Evolutionary conservation across 140 eudicot species (phyloP).

Genomic region (Bidens hawaiensis): DNA sequence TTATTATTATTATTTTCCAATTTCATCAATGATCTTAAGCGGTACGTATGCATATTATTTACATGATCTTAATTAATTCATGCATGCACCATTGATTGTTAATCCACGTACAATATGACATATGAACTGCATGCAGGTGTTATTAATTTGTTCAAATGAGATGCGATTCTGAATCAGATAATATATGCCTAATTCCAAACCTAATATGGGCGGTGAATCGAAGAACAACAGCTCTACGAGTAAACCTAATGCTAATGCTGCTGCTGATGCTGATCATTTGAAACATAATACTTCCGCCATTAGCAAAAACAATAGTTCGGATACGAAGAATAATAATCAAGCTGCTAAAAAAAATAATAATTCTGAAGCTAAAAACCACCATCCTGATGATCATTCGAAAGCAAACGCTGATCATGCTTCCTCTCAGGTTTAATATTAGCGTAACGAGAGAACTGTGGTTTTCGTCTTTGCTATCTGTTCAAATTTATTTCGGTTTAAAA

Average conservation of each 20-base stretch:
- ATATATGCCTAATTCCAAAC: conserved; percentile 22
- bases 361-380: conserved; percentile 12
- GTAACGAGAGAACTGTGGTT: too few species aligned
- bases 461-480: too few species aligned
- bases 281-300: background rate
- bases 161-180: conserved; percentile 14
- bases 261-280: conserved; percentile 6
- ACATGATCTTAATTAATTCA: background rate
- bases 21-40: conserved; percentile 4
- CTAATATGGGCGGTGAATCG: conserved; percentile 24
- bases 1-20: conserved; percentile 1
- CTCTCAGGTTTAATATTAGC: conserved; percentile 23
- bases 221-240: conserved; percentile 14
- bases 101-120: background rate
- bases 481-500: too few species aligned
- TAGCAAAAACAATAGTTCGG: background rate
- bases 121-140: too few species aligned
- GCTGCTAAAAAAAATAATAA: conserved; percentile 4
- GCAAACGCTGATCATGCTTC: conserved; percentile 17
- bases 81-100: background rate
- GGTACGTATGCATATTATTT: conserved; percentile 3
- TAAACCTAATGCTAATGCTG: background rate
- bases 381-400: conserved; percentile 27
- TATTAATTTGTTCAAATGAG: background rate
- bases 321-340: background rate